These are phyloP conservation scores for Lithospermum erythrorhizon DNA, from an alignment of 257 asterid genomes.

Conservation along the genomic window DNA sequence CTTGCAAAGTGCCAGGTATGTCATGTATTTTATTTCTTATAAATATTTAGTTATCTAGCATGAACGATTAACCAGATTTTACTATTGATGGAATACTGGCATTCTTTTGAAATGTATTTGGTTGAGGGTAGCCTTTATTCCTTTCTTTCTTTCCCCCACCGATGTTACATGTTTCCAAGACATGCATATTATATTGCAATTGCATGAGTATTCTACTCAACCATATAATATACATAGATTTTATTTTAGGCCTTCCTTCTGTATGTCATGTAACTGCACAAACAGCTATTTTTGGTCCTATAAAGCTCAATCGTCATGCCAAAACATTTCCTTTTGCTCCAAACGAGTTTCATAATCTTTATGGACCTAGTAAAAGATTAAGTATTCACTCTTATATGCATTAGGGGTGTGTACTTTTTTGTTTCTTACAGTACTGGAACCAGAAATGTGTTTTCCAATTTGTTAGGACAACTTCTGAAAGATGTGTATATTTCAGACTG, in stretches of 20 bases:
- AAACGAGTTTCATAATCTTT: background rate
- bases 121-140: background rate
- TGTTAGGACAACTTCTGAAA: background rate
- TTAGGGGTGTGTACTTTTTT: background rate
- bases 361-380: background rate
- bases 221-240: too few species aligned
- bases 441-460: background rate
- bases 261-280: background rate
- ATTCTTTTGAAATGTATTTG: background rate
- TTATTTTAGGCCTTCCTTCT: background rate
- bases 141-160: too few species aligned
- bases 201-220: background rate
- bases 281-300: background rate
- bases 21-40: background rate
- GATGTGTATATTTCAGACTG: conserved; percentile 33
- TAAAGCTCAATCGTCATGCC: too few species aligned
- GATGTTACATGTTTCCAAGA: background rate
- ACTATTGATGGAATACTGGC: background rate
- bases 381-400: background rate
- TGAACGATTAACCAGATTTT: background rate
- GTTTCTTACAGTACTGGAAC: background rate
- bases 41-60: too few species aligned
- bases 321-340: background rate
- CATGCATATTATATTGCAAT: background rate
- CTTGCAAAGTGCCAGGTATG: conserved; percentile 71